Base-by-base conservation (phyloP, 1,284 basidiomycete genomes). In the Wolfiporia cocos region DNA sequence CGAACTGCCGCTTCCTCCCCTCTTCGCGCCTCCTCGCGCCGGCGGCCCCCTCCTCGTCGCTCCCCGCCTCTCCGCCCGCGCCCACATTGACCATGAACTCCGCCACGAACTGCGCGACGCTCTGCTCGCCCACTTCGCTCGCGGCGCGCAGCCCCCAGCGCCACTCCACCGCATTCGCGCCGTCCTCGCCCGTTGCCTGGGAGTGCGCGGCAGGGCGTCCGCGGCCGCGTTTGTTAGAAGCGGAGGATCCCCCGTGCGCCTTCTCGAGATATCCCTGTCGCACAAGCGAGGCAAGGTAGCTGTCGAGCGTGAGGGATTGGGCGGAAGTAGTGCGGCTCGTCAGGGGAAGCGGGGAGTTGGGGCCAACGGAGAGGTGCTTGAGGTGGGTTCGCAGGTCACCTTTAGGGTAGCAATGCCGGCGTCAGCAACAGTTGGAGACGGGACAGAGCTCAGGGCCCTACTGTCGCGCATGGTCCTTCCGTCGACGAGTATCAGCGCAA, bases 61-160 rank as follows among this genome's bases (percentile, higher is more conserved):
- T 65, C 2, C 61, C 64, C 14, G 62, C 62, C 11, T 49, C 61
- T 2, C 61, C 65, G 18, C 65, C 64, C n/a, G n/a, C n/a, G n/a
- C n/a, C n/a, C n/a, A n/a, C n/a, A 22, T 71, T 73, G 15, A 78
- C 71, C 84, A 89, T 86, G 55, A 89, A 87, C 54, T 86, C 80
- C 0, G 78, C 78, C 0, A 88, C 64, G 49, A 89, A 90, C 37
- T 62, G 61, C 2, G 76, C 82, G 5, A 88, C 59, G 4, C 66
- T 73, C 42, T 68, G 62, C 58, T 91, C 86, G 4, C 85, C 82
- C 2, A 90, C 71, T 59, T 91, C 86, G 36, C 73, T 70, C 33
- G 77, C 67, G 5, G 86, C 80, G n/a, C 87, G 70, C 15, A 70
- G 67, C 3, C 86, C 87, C 86, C 87, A 90, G 5, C 77, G 73